Conservation (phyloP, 768 basidiomycete genomes). For the Termitomyces sp. region DNA sequence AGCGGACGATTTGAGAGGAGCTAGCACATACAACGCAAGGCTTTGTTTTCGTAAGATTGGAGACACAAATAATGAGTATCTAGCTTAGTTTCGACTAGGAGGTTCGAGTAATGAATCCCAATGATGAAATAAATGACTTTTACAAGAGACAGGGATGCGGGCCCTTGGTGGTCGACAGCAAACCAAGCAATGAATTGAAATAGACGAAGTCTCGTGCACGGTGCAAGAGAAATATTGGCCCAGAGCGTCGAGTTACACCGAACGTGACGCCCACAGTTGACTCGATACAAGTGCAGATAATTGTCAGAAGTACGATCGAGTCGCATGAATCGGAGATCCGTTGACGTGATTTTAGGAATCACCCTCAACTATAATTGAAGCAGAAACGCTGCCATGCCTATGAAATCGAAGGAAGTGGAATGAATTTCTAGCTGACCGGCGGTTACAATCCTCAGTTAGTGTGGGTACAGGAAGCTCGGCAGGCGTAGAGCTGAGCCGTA, state of each 20-base stretch:
- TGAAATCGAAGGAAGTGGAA: not conserved
- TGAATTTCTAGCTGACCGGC: constrained; percentile 7
- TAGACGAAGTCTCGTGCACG: not conserved
- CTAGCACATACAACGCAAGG: not conserved
- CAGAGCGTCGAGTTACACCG: not conserved
- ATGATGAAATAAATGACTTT: constrained; percentile 5
- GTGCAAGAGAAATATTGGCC: not conserved
- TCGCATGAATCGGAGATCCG: constrained; percentile 2
- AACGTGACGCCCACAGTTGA: not conserved
- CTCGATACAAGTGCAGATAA: not conserved
- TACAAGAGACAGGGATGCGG: constrained; percentile 6
- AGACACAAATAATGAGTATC: not conserved
- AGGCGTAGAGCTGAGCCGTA: not conserved
- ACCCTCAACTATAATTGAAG: constrained; percentile 3
- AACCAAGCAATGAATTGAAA: not conserved
- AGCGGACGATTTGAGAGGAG: too few relatives aligned
- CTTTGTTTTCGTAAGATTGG: not conserved
- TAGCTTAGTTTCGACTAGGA: not conserved
- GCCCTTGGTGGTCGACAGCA: not conserved
- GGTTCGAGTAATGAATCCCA: not conserved
- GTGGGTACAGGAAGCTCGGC: not conserved
- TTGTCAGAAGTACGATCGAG: not conserved
- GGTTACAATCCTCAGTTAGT: not conserved
- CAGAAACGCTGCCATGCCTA: not conserved
- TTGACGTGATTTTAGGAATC: constrained; percentile 1